Conservation (phyloP, 306 rosid genomes). For the Erythrophleum fordii region DNA sequence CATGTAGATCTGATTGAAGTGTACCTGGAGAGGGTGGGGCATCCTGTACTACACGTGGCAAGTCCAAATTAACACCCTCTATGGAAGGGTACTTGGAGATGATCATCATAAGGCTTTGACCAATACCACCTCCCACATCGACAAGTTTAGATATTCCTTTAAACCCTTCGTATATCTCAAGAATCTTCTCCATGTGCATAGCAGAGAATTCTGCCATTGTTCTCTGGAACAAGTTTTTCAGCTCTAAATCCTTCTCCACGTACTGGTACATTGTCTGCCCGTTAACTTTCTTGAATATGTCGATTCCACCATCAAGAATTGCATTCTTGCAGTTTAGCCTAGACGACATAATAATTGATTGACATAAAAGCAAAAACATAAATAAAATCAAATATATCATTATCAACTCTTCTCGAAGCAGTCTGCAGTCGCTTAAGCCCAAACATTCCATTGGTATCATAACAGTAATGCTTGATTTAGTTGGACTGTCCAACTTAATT, state of each 20-base stretch:
- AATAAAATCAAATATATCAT: too few species aligned
- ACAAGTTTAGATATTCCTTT: conserved; percentile 38
- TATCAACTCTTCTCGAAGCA: too few species aligned
- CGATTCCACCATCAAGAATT: not conserved
- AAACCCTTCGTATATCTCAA: conserved; percentile 20
- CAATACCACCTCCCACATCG: conserved; percentile 52
- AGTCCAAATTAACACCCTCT: not conserved
- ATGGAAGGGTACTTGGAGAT: conserved; percentile 13
- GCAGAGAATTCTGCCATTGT: not conserved
- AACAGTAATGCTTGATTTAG: too few species aligned
- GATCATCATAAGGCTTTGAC: conserved; percentile 40
- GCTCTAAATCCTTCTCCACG: not conserved
- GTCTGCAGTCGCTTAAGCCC: too few species aligned
- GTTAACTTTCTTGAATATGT: not conserved
- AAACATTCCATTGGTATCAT: too few species aligned
- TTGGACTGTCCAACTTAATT: too few species aligned
- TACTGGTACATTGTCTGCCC: not conserved
- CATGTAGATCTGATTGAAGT: too few species aligned
- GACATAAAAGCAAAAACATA: not conserved
- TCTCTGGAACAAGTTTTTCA: not conserved
- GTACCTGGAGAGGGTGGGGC: conserved; percentile 3
- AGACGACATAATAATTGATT: too few species aligned
- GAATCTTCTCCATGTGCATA: conserved; percentile 18
- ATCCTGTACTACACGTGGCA: not conserved
- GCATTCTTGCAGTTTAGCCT: conserved; percentile 2